Conservation (phyloP, 805 yeast genomes). For the Sungouiella blattae region DNA sequence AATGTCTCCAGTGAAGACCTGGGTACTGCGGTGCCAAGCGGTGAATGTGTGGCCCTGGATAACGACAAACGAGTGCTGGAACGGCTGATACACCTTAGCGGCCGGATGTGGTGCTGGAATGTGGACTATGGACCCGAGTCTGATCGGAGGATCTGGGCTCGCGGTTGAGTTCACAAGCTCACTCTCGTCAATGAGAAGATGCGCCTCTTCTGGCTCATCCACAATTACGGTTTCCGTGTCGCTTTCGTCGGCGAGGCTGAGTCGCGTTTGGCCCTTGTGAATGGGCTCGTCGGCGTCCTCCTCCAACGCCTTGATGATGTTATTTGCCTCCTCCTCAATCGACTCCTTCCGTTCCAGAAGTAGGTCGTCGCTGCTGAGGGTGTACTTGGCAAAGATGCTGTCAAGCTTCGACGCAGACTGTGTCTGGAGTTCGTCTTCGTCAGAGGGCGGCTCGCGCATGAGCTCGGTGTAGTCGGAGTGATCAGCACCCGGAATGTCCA, state of each 20-base stretch:
- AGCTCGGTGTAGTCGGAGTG: slow-evolving; percentile 5
- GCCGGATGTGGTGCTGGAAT: no score
- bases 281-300: no score
- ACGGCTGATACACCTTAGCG: slow-evolving; percentile 1
- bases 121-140: no score
- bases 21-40: neutral
- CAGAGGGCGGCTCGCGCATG: slow-evolving; percentile 1
- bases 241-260: slow-evolving; percentile 7
- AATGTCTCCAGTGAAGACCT: neutral
- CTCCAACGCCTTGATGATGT: neutral
- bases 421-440: slow-evolving; percentile 1
- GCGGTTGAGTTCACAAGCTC: neutral
- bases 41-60: neutral
- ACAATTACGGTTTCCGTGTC: slow-evolving; percentile 16
- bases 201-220: slow-evolving; percentile 8
- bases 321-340: neutral
- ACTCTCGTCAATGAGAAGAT: slow-evolving; percentile 1
- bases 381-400: slow-evolving; percentile 12
- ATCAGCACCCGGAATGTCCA: slow-evolving; percentile 3
- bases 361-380: slow-evolving; percentile 12
- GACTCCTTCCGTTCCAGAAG: slow-evolving; percentile 1
- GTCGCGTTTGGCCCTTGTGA: neutral
- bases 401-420: no score
- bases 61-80: neutral
- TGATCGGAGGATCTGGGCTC: no score